Conservation (phyloP, 2,329 filamentous ascomycete species). For the Periconia sp. region DNA sequence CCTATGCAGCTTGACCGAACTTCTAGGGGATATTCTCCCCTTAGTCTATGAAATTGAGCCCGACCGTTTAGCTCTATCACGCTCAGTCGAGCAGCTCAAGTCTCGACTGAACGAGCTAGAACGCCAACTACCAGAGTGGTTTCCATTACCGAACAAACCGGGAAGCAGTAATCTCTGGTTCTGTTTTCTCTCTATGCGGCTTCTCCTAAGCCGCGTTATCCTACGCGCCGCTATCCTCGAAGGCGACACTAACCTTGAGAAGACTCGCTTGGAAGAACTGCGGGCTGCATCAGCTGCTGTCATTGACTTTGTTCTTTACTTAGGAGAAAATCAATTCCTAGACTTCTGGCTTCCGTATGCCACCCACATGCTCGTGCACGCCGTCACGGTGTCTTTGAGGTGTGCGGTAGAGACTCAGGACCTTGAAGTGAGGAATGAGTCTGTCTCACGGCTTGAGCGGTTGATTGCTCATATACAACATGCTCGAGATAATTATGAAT, state of each 20-base stretch:
- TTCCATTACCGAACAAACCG: conserved; percentile 33
- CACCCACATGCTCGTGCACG: conserved; percentile 60
- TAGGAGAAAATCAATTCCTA: conserved; percentile 54
- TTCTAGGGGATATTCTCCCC: conserved; percentile 48
- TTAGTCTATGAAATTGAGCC: conserved; percentile 46
- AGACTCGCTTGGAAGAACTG: conserved; percentile 51
- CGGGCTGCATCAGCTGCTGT: conserved; percentile 58
- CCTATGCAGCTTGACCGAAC: conserved; percentile 56
- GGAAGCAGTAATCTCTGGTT: conserved; percentile 49
- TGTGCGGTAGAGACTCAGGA: conserved; percentile 60
- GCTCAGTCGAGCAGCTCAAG: conserved; percentile 40
- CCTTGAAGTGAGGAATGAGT: conserved; percentile 51
- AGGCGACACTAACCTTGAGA: conserved; percentile 27
- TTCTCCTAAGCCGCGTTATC: conserved; percentile 47
- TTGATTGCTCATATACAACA: conserved; percentile 56
- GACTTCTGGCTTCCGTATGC: conserved; percentile 61
- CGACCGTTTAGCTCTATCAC: conserved; percentile 32
- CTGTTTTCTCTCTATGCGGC: conserved; percentile 47
- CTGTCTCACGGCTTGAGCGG: conserved; percentile 55
- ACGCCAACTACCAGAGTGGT: conserved; percentile 40
- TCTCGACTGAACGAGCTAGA: conserved; percentile 42
- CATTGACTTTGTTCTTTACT: conserved; percentile 56
- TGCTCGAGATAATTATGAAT: conserved; percentile 57
- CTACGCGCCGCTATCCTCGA: conserved; percentile 36
- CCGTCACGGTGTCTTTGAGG: conserved; percentile 59